Evolutionary conservation across 108 stramenopile genomes (phyloP).

Genomic region (Mayamaea pseudoterrestris): DNA sequence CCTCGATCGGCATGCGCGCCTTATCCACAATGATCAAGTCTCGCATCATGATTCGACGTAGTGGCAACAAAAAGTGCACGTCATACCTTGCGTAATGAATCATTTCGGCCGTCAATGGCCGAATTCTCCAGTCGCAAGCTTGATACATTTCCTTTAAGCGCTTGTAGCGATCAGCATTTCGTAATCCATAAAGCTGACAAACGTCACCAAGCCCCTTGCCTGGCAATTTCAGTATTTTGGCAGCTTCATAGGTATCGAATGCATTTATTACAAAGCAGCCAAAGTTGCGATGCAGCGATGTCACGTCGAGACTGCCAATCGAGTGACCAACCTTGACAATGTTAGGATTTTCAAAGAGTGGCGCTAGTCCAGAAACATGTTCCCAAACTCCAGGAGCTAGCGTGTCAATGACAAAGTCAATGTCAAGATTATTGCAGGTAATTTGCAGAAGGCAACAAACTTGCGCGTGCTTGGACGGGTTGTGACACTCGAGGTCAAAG

Average conservation of each 20-base stretch:
- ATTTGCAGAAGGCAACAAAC: constrained; percentile 69
- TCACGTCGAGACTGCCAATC: constrained; percentile 75
- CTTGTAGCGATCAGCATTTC: constrained; percentile 32
- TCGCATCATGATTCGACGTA: constrained; percentile 66
- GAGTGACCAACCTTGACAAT: constrained; percentile 93
- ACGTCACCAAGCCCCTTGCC: constrained; percentile 40
- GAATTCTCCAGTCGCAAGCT: constrained; percentile 76
- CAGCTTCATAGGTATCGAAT: constrained; percentile 89
- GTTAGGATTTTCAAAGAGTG: constrained; percentile 70
- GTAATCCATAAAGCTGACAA: constrained; percentile 58
- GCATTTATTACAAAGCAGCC: constrained; percentile 86
- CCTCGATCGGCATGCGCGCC: constrained; percentile 1
- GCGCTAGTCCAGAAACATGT: constrained; percentile 32
- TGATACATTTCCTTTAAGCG: constrained; percentile 73
- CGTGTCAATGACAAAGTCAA: constrained; percentile 75
- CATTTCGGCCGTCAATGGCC: constrained; percentile 76
- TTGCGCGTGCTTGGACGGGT: constrained; percentile 30
- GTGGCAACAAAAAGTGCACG: constrained; percentile 55
- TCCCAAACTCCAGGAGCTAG: constrained; percentile 67
- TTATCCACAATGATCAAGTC: constrained; percentile 29
- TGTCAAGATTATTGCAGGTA: constrained; percentile 19
- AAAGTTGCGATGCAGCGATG: constrained; percentile 86
- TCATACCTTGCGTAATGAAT: constrained; percentile 79
- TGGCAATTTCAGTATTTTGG: constrained; percentile 23
- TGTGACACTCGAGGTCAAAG: constrained; percentile 78